Conservation (phyloP, 1,284 basidiomycete genomes). For the Melampsora larici-populina region DNA sequence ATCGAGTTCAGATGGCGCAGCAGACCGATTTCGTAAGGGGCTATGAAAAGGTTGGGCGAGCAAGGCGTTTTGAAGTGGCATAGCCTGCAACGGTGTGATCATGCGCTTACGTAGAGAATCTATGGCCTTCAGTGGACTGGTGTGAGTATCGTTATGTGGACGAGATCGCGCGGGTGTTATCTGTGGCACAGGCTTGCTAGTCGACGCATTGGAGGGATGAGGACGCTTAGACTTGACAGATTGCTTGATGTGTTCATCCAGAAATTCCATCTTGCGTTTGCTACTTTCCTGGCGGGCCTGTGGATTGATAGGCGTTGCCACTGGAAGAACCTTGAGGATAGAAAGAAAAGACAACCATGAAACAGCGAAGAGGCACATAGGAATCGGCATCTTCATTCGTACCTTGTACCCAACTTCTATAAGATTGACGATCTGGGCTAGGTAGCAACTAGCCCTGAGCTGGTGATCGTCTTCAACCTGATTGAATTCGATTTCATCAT, state of each 20-base stretch:
- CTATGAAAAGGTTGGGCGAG: too few species aligned
- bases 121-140: too few species aligned
- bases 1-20: too few species aligned
- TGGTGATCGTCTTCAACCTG: slow-evolving; percentile 29
- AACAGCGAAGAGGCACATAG: background rate
- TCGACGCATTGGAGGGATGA: background rate
- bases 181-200: too few species aligned
- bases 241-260: slow-evolving; percentile 29
- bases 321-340: slow-evolving; percentile 3
- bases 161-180: too few species aligned
- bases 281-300: slow-evolving; percentile 24
- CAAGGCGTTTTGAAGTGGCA: too few species aligned
- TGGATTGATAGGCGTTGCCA: slow-evolving; percentile 1
- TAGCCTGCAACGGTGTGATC: too few species aligned
- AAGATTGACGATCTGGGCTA: slow-evolving; percentile 15
- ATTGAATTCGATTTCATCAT: slow-evolving; percentile 35
- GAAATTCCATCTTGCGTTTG: slow-evolving; percentile 38
- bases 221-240: slow-evolving; percentile 4
- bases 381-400: background rate
- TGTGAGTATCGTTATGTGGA: too few species aligned
- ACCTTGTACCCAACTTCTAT: slow-evolving; percentile 27
- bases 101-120: too few species aligned
- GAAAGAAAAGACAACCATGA: background rate
- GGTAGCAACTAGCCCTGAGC: slow-evolving; percentile 5
- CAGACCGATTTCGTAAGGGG: too few species aligned